Percentiles rank a stretch among this genome's conserved stretches.
These are phyloP conservation scores for Baeospora myosura DNA, from an alignment of 1,284 basidiomycete species.

Conservation along the genomic window DNA sequence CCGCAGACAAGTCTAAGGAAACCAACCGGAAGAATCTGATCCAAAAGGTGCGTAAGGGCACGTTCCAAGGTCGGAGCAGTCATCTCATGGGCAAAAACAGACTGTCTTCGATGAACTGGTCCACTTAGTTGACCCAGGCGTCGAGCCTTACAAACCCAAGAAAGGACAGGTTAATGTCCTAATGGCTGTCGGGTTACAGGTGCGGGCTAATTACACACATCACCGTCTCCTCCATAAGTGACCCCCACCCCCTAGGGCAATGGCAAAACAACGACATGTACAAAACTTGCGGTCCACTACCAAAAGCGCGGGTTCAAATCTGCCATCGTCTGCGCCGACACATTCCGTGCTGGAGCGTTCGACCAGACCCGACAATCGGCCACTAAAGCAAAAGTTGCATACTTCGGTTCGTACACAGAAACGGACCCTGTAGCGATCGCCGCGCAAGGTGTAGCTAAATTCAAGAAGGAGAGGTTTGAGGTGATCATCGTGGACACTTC, in stretches of 20 bases:
- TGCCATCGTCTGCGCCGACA: conserved; percentile 98
- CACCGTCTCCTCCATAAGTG: conserved; percentile 7
- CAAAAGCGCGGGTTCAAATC: conserved; percentile 96
- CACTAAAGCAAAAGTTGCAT: conserved; percentile 97
- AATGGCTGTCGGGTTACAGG: conserved; percentile 96
- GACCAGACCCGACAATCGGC: conserved; percentile 95
- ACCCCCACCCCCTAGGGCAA: conserved; percentile 61
- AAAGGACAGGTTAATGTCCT: conserved; percentile 94
- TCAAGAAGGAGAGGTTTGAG: conserved; percentile 97
- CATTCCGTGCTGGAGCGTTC: conserved; percentile 98
- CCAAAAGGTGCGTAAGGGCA: conserved; percentile 66
- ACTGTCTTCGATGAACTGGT: conserved; percentile 97
- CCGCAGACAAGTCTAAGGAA: conserved; percentile 71
- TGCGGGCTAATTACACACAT: conserved; percentile 25
- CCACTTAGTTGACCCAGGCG: conserved; percentile 87
- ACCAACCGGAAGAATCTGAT: conserved; percentile 79
- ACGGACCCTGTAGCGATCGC: conserved; percentile 97
- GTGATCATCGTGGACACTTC: conserved; percentile 99
- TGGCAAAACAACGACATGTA: conserved; percentile 98
- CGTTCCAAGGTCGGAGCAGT: conserved; percentile 3
- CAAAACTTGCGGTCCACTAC: conserved; percentile 95
- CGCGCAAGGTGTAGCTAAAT: conserved; percentile 90
- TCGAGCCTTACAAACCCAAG: conserved; percentile 92
- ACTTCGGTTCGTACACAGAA: conserved; percentile 98
- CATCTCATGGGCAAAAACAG: conserved; percentile 34